Evolutionary conservation across 2,329 filamentous ascomycete genomes (phyloP).

Genomic region (Trichophyton schoenleinii): DNA sequence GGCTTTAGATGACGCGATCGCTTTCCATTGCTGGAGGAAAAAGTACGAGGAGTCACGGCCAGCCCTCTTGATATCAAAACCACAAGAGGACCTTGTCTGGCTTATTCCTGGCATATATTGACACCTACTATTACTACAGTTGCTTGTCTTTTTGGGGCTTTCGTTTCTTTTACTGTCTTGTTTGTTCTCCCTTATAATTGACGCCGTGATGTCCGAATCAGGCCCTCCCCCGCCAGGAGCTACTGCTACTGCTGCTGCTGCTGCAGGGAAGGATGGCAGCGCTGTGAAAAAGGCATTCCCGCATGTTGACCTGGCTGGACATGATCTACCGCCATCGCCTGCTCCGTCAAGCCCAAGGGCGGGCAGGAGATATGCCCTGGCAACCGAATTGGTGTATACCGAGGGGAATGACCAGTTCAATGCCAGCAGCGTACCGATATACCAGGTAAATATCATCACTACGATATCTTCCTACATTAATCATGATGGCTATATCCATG

Average conservation of each 20-base stretch:
- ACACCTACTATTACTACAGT: neutral
- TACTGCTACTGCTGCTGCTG: neutral
- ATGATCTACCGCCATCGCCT: conserved; percentile 78
- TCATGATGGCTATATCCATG: neutral
- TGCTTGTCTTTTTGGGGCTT: neutral
- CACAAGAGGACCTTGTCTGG: neutral
- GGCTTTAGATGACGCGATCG: neutral
- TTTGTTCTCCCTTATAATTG: neutral
- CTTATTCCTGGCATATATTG: neutral
- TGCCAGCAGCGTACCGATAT: conserved; percentile 89
- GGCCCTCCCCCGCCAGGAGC: conserved; percentile 1
- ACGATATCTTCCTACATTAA: neutral
- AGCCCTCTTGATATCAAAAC: neutral
- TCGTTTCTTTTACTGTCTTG: neutral
- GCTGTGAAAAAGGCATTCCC: conserved; percentile 37
- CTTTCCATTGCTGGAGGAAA: neutral
- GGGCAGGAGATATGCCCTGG: conserved; percentile 80
- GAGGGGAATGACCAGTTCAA: conserved; percentile 96
- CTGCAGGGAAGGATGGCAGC: conserved; percentile 3
- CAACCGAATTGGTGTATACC: conserved; percentile 92
- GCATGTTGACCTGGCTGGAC: conserved; percentile 65
- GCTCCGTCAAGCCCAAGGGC: conserved; percentile 81
- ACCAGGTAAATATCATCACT: conserved; percentile 47
- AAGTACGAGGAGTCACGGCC: neutral
- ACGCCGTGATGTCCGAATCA: conserved; percentile 11